Evolutionary conservation across 1,284 basidiomycete genomes (phyloP).

Genomic region (Moesziomyces antarcticus): DNA sequence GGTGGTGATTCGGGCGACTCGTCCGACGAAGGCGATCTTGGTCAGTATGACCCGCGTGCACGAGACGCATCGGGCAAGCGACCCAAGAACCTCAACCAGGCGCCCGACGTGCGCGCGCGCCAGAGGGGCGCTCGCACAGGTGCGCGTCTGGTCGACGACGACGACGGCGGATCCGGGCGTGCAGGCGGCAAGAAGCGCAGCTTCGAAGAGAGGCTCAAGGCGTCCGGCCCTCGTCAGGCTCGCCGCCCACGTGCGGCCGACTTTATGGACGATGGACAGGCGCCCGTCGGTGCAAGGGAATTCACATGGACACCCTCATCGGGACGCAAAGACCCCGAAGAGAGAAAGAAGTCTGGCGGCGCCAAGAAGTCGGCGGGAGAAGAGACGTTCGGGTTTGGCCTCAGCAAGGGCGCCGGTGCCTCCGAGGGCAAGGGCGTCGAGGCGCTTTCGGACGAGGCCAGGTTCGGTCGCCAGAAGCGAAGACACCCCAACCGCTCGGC

Average conservation of each 20-base stretch:
- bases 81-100: slow-evolving; percentile 69
- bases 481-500: slow-evolving; percentile 61
- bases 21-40: slow-evolving; percentile 49
- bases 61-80: slow-evolving; percentile 66
- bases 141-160: slow-evolving; percentile 44
- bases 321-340: slow-evolving; percentile 11
- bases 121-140: slow-evolving; percentile 48
- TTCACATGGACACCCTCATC: slow-evolving; percentile 57
- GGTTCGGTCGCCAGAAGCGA: slow-evolving; percentile 60
- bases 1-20: slow-evolving; percentile 70
- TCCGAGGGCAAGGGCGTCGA: slow-evolving; percentile 73
- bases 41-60: slow-evolving; percentile 47
- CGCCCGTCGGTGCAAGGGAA: slow-evolving; percentile 19
- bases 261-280: slow-evolving; percentile 36
- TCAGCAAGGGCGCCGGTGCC: slow-evolving; percentile 63
- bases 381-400: slow-evolving; percentile 65
- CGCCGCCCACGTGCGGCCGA: slow-evolving; percentile 33
- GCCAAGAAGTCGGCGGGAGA: slow-evolving; percentile 71
- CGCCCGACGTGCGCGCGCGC: slow-evolving; percentile 66
- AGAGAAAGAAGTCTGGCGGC: slow-evolving; percentile 3
- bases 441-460: slow-evolving; percentile 82
- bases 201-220: slow-evolving; percentile 46
- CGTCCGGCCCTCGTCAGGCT: neutral
- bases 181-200: slow-evolving; percentile 45
- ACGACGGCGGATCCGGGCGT: slow-evolving; percentile 28